These are phyloP conservation scores for Hylodesmum podocarpum DNA, from an alignment of 306 rosid genomes.

Conservation along the genomic window DNA sequence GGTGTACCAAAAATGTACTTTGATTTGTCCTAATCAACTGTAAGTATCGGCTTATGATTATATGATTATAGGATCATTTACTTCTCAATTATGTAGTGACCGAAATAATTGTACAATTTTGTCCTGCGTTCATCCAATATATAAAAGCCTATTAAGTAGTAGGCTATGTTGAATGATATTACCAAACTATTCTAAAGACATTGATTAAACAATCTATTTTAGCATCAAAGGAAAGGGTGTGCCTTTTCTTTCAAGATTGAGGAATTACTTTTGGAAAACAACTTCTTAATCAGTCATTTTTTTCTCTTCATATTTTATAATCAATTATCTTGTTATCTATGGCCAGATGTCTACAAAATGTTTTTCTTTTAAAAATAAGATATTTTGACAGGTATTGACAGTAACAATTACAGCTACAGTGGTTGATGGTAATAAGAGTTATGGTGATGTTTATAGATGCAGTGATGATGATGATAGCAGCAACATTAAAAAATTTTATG, in stretches of 20 bases:
- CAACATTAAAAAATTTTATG: no score
- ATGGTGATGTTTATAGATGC: no score
- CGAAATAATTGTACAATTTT: not conserved
- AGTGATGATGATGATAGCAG: no score
- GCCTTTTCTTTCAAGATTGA: not conserved
- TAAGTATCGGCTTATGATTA: not conserved
- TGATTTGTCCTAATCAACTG: not conserved
- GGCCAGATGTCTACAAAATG: no score
- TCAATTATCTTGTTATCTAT: no score
- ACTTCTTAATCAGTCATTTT: no score
- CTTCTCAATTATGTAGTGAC: not conserved
- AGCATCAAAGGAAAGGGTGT: not conserved
- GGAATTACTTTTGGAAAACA: no score
- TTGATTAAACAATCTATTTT: not conserved
- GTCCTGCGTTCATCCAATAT: not conserved
- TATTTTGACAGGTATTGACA: no score
- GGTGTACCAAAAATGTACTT: slow-evolving; percentile 1
- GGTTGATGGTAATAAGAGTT: no score
- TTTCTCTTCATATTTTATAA: no score
- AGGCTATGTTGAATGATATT: not conserved
- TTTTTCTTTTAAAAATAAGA: no score
- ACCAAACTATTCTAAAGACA: not conserved
- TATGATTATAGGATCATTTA: not conserved
- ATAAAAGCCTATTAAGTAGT: not conserved
- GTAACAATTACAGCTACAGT: no score